These are phyloP conservation scores for Starmerella ratchasimensis DNA, from an alignment of 805 yeast species.

Conservation along the genomic window DNA sequence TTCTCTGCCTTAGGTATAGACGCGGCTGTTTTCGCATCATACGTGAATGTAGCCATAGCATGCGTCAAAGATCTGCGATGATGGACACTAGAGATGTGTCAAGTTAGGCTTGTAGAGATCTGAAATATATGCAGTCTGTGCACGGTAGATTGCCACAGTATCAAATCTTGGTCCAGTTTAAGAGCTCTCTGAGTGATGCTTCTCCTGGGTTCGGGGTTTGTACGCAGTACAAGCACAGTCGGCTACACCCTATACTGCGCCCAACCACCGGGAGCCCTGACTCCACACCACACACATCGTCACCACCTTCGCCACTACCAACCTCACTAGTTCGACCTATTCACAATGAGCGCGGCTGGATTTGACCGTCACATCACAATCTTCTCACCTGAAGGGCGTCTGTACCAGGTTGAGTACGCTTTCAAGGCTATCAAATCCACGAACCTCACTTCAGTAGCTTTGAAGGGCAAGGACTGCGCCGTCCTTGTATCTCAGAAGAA, in stretches of 20 bases:
- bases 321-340: not conserved
- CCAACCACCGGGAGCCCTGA: no score
- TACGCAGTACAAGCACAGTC: no score
- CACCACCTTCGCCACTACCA: not conserved
- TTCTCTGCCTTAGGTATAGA: constrained; percentile 34
- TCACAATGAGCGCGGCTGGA: constrained; percentile 47
- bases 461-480: constrained; percentile 73
- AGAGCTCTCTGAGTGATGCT: no score
- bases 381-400: constrained; percentile 95
- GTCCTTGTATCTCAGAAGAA: constrained; percentile 90
- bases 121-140: no score
- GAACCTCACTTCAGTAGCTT: constrained; percentile 76
- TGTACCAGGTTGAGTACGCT: constrained; percentile 96
- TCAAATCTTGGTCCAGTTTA: no score
- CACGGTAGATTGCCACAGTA: no score
- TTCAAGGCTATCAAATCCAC: constrained; percentile 92
- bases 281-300: not conserved
- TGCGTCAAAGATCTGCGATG: no score
- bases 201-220: no score
- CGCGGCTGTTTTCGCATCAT: constrained; percentile 31
- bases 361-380: constrained; percentile 97
- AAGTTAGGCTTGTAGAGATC: no score
- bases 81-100: no score
- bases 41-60: constrained; percentile 21
- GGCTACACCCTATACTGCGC: no score